Base-by-base conservation (phyloP, 768 basidiomycete species). In the Pisolithus marmoratus region DNA sequence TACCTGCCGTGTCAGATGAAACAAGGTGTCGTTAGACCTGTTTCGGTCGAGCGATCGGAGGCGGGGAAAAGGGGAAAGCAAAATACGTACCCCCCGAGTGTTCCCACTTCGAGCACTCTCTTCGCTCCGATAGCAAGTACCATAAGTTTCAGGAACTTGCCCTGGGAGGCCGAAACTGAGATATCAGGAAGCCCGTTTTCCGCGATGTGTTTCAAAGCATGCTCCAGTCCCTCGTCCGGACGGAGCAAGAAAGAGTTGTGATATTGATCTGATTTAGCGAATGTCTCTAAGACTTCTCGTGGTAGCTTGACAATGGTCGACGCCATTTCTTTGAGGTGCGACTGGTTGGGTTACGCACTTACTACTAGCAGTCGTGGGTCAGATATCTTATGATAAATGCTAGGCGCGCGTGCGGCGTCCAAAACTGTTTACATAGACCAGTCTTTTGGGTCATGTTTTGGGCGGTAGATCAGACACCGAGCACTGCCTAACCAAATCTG, bases 31-130 rank as follows among this genome's bases (percentile, higher is more conserved):
- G 12, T 34, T 15, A 14, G 34, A 34, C 12, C 34, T 15, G 14
- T 34, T 34, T 5, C 14, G 12, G 34, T 4, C 2, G 34, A 4
- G 14, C 1, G n/a, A n/a, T n/a, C n/a, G 12, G 14, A 15, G 14
- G 12, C 5, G 15, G 12, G 3, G 14, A 4, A 37, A 31, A 8
- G 15, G 12, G 3, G 14, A 4, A 37, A 31, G 7, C 12, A 26
- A 27, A 31, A 17, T 5, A 49, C 24, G 46, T 36, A 84, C 83
- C 83, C 85, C 57, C 81, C 83, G 14, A 85, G 71, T 7, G 84
- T 85, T 0, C 84, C 85, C 45, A 87, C 76, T 59, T 85, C 84
- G 41, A 87, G 63, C 17, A 84, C 71, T 51, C 74, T 67, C 68
- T 79, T 81, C 38, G 82, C 83, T 14, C 72, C 65, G 31, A 81